Percentiles rank a stretch among this genome's conserved stretches.
These are phyloP conservation scores for Vitis labrusca DNA, from an alignment of 164 flowering plant genomes.

Conservation along the genomic window DNA sequence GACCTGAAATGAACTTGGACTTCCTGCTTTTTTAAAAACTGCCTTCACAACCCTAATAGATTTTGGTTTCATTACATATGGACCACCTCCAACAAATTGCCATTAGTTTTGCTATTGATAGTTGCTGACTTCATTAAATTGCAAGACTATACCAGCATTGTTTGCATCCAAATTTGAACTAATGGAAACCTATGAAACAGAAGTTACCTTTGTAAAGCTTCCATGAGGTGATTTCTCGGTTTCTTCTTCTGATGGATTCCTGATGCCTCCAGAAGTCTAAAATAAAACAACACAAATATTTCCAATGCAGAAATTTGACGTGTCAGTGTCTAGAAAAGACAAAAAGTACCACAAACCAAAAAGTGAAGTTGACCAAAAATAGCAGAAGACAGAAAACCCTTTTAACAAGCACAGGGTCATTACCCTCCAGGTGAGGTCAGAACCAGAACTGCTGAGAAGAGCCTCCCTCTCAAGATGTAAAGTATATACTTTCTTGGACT, in stretches of 20 bases:
- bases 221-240: slow-evolving; percentile 50
- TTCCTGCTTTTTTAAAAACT: too few species aligned
- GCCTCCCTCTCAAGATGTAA: slow-evolving; percentile 64
- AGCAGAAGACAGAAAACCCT: neutral
- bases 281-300: slow-evolving; percentile 7
- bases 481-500: slow-evolving; percentile 53
- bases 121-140: too few species aligned
- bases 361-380: neutral
- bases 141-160: too few species aligned
- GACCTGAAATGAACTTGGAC: too few species aligned
- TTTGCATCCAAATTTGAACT: too few species aligned
- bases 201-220: slow-evolving; percentile 74
- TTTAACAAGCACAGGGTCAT: neutral
- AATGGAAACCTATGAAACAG: neutral
- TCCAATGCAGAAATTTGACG: too few species aligned
- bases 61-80: too few species aligned
- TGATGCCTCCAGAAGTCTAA: slow-evolving; percentile 69
- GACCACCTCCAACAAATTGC: too few species aligned
- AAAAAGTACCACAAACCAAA: neutral
- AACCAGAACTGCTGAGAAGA: slow-evolving; percentile 36
- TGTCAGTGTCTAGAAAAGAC: too few species aligned
- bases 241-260: slow-evolving; percentile 56
- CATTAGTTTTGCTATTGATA: too few species aligned
- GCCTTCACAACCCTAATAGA: too few species aligned
- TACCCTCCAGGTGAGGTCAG: slow-evolving; percentile 68